phyloP scores from a whole-genome alignment of 169 alveolate species.

The Plasmodium coatneyi region DNA sequence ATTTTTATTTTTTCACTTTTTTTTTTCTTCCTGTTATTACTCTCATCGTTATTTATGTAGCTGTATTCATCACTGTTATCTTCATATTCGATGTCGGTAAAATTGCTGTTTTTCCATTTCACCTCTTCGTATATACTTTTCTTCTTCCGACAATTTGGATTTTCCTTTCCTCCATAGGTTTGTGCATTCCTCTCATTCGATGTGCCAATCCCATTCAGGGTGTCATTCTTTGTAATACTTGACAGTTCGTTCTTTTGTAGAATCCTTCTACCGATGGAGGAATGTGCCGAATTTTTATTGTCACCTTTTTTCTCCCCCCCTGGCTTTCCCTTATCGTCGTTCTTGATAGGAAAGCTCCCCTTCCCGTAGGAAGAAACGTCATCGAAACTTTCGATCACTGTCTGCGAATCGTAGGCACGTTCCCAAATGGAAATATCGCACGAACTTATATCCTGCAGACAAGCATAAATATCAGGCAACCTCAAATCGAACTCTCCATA shows the following conservation, averaged over 20 bases:
- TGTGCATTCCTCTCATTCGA: not conserved
- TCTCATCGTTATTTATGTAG: slow-evolving; percentile 1
- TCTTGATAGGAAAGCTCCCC: not conserved
- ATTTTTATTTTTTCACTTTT: not conserved
- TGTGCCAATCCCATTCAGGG: not conserved
- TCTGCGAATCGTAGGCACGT: slow-evolving; percentile 41
- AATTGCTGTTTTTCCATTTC: not conserved
- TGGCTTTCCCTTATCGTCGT: not conserved
- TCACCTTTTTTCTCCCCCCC: not conserved
- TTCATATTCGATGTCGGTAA: slow-evolving; percentile 7
- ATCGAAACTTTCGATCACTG: slow-evolving; percentile 51
- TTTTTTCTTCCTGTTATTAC: not conserved
- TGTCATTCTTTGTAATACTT: not conserved
- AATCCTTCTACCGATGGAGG: not conserved
- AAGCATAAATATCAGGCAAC: slow-evolving; percentile 75
- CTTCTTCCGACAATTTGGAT: not conserved
- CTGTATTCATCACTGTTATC: slow-evolving; percentile 45
- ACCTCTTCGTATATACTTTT: not conserved
- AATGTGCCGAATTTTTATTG: not conserved
- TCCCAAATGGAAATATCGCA: slow-evolving; percentile 72
- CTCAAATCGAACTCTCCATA: slow-evolving; percentile 81
- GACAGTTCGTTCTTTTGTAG: not conserved
- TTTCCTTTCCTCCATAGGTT: not conserved
- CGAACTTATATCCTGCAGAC: slow-evolving; percentile 72
- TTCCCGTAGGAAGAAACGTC: slow-evolving; percentile 15